A percentile compares a stretch with the other conserved stretches of the same genome.
Evolutionary conservation across 2,329 filamentous ascomycete species (phyloP).

Genomic region (Blumeria hordei): DNA sequence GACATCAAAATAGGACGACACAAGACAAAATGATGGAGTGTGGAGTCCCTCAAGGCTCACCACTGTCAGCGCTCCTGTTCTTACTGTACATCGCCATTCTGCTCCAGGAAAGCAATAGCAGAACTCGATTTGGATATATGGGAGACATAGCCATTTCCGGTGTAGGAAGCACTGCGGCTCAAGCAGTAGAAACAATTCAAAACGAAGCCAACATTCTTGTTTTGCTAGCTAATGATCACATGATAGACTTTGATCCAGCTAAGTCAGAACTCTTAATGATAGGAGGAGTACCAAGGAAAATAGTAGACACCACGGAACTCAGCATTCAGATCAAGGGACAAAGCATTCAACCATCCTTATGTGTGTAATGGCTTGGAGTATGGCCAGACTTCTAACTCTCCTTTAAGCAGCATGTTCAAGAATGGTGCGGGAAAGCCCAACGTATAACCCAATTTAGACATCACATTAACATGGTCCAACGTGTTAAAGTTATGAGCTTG

Average conservation of each 20-base stretch:
- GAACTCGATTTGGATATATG: not conserved
- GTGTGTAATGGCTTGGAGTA: too few relatives aligned
- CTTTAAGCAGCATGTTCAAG: too few relatives aligned
- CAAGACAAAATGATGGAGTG: too few relatives aligned
- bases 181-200: not conserved
- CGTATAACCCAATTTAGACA: too few relatives aligned
- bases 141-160: not conserved
- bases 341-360: too few relatives aligned
- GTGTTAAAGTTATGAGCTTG: too few relatives aligned
- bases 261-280: not conserved
- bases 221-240: not conserved
- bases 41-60: not conserved
- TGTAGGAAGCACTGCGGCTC: not conserved
- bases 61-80: not conserved
- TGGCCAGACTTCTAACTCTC: too few relatives aligned
- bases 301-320: too few relatives aligned
- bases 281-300: not conserved
- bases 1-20: too few relatives aligned
- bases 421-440: too few relatives aligned
- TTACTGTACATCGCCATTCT: not conserved
- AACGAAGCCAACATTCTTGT: not conserved
- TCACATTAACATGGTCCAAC: too few relatives aligned
- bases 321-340: too few relatives aligned
- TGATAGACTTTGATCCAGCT: not conserved
- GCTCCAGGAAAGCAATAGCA: not conserved